Base-by-base conservation (phyloP, 768 basidiomycete species). In the Rhodosporidiobolus sp. region DNA sequence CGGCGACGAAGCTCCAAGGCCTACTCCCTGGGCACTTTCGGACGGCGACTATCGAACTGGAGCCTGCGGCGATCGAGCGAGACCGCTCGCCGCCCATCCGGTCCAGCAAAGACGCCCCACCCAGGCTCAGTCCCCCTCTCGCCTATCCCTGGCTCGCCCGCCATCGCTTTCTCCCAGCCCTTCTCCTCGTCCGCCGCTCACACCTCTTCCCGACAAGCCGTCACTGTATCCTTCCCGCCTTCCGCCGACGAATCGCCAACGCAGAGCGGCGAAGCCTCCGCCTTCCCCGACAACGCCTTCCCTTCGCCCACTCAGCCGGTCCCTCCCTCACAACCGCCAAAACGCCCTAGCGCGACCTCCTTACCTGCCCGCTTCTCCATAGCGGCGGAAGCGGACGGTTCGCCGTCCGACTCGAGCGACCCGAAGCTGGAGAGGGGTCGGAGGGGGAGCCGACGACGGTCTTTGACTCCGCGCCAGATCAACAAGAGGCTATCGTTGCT, bases 401-500 rank as follows among this genome's bases (percentile, higher is more conserved):
- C 38, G 14, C 38, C 38, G 8, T 43, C 38, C 38, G 38, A 43
- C 38, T 43, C 38, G 38, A 43, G 38, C 38, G 38, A 43, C 38
- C 38, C 38, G 38, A 43, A 43, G 38, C 38, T 43, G 38, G 38
- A 43, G 38, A 43, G 14, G 38, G 38, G 38, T 7, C 38, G 38
- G 38, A 7, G 38, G 38, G 62, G 0, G 38, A 45, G 19, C 4
- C 54, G 60, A 5, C 26, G 43, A 1, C 53, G 30, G 4, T 49
- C 35, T 3, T 59, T 69, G 16, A 50, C 63, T 10, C 73, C 73
- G 10, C 64, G 68, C 24, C 73, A 74, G 56, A 11, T 74, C 38
- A 70, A 70, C 56, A 58, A 60, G 32, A 68, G 73, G 5, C 58
- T 74, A 1, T 66, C 73, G 14, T 30, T 70, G 11, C 65, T 74